Evolutionary conservation across 75 land plant species (phyloP).

Genomic region (Sequoia sempervirens): DNA sequence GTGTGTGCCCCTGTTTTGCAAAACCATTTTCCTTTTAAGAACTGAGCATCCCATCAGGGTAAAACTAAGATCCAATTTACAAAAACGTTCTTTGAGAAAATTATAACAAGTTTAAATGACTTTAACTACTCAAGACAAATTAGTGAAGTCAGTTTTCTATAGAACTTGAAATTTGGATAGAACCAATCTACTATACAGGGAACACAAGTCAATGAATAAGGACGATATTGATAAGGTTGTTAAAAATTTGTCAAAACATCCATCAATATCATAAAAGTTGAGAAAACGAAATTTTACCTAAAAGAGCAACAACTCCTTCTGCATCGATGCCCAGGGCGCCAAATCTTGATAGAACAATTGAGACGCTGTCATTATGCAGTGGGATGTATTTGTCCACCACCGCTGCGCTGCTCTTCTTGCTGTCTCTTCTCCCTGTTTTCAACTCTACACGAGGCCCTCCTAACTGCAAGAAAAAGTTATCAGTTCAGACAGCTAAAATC

Average conservation of each 20-base stretch:
- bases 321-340: slow-evolving; percentile 44
- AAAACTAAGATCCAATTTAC: background rate
- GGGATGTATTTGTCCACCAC: slow-evolving; percentile 33
- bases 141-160: background rate
- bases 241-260: too few relatives aligned
- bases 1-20: slow-evolving; percentile 6
- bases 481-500: too few relatives aligned
- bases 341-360: slow-evolving; percentile 38
- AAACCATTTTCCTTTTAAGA: background rate
- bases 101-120: too few relatives aligned
- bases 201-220: too few relatives aligned
- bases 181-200: too few relatives aligned
- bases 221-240: too few relatives aligned
- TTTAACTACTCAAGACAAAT: background rate
- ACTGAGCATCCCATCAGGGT: too few relatives aligned
- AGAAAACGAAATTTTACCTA: slow-evolving; percentile 22
- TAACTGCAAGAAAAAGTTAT: slow-evolving; percentile 17
- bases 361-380: slow-evolving; percentile 38
- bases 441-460: slow-evolving; percentile 52
- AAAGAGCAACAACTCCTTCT: slow-evolving; percentile 45
- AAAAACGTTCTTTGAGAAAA: background rate
- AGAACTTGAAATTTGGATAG: too few relatives aligned
- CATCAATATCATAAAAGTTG: too few relatives aligned
- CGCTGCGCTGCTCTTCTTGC: slow-evolving; percentile 22
- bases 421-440: slow-evolving; percentile 62